A percentile compares a stretch with the other conserved stretches of the same genome.
phyloP scores from a whole-genome alignment of 2,329 filamentous ascomycete species.

The Ceratocystis huliohia region DNA sequence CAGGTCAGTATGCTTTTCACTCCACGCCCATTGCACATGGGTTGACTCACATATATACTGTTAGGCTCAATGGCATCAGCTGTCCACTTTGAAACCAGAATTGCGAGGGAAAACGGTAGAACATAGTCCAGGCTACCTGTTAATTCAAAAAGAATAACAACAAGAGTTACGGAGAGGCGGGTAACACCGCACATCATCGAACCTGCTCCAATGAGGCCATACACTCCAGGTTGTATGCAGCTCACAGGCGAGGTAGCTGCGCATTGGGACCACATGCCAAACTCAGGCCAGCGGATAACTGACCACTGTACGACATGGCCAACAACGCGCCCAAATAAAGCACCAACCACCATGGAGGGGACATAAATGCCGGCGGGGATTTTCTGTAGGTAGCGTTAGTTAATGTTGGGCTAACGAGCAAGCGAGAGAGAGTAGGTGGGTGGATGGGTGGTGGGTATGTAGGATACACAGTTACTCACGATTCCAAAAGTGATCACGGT shows the following conservation, averaged over 20 bases:
- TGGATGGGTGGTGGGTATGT: too few relatives aligned
- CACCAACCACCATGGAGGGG: slow-evolving; percentile 95
- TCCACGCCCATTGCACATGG: not conserved
- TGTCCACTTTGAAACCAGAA: slow-evolving; percentile 95
- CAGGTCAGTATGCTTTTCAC: slow-evolving; percentile 18
- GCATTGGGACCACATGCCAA: slow-evolving; percentile 63
- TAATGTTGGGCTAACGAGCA: not conserved
- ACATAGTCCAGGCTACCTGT: slow-evolving; percentile 94
- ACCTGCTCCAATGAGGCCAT: slow-evolving; percentile 85
- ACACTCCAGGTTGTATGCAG: slow-evolving; percentile 93
- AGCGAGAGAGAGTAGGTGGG: too few relatives aligned
- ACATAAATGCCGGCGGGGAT: slow-evolving; percentile 95
- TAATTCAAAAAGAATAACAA: slow-evolving; percentile 89
- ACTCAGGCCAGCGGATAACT: slow-evolving; percentile 59
- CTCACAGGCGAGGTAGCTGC: slow-evolving; percentile 56
- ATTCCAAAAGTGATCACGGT: slow-evolving; percentile 91
- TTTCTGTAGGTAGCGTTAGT: slow-evolving; percentile 41
- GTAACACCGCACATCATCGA: slow-evolving; percentile 98
- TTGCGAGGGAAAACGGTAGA: slow-evolving; percentile 80
- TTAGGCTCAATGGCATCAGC: slow-evolving; percentile 88
- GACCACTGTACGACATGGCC: slow-evolving; percentile 76
- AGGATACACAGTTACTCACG: slow-evolving; percentile 32
- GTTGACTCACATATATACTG: slow-evolving; percentile 65
- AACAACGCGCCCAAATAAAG: slow-evolving; percentile 75
- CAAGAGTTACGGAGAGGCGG: slow-evolving; percentile 79